phyloP scores from a whole-genome alignment of 441 rosid species.

The Cnidoscolus chayamansa region DNA sequence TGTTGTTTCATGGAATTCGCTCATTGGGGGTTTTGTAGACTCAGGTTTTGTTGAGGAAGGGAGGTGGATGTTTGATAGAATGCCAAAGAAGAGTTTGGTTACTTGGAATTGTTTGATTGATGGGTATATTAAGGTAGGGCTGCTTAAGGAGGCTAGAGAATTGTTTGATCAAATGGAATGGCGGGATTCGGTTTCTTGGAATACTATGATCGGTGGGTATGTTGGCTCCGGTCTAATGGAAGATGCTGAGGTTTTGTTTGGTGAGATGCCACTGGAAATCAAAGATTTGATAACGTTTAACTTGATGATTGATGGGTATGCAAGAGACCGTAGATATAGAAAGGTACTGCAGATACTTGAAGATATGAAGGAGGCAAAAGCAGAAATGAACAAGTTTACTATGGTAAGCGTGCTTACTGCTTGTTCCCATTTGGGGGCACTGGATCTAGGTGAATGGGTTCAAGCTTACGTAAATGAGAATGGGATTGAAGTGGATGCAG shows the following conservation, averaged over 20 bases:
- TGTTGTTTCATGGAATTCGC: conserved; percentile 22
- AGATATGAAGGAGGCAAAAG: conserved; percentile 15
- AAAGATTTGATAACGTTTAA: conserved; percentile 21
- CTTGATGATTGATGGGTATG: conserved; percentile 25
- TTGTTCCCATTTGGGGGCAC: conserved; percentile 47
- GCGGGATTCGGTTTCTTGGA: conserved; percentile 23
- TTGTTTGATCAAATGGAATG: conserved; percentile 18
- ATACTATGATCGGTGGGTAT: conserved; percentile 17
- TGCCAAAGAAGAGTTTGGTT: conserved; percentile 19
- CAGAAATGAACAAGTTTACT: conserved; percentile 32
- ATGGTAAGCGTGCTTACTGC: conserved; percentile 69
- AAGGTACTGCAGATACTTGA: conserved; percentile 8
- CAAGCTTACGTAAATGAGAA: conserved; percentile 49
- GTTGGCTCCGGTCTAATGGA: conserved; percentile 11
- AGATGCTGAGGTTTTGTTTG: conserved; percentile 7
- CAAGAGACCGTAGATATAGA: conserved; percentile 12
- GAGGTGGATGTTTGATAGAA: conserved; percentile 19
- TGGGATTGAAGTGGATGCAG: conserved; percentile 51
- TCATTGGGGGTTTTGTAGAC: conserved; percentile 7
- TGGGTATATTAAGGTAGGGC: conserved; percentile 18
- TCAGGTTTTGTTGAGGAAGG: conserved; percentile 17
- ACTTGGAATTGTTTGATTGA: conserved; percentile 28
- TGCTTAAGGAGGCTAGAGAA: conserved; percentile 12
- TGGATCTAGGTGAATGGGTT: conserved; percentile 52
- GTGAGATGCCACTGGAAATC: conserved; percentile 12